phyloP scores from a whole-genome alignment of 2,329 filamentous ascomycete species.

The Exophiala oligosperma region DNA sequence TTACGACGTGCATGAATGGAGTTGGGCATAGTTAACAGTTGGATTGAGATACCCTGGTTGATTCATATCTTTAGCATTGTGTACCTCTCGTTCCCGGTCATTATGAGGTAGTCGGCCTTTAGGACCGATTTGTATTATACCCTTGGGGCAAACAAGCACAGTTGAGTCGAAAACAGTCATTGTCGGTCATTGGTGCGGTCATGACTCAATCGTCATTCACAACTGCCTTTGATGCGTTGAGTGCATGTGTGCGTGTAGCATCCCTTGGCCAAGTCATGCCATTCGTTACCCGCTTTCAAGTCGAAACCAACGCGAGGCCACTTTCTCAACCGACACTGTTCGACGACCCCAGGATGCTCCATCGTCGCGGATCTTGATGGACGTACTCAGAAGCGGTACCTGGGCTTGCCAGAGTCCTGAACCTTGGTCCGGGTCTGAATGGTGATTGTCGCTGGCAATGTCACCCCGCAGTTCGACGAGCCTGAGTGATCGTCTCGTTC shows the following conservation, averaged over 20 bases:
- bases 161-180: no score
- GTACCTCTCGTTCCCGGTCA: no score
- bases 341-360: conserved; percentile 59
- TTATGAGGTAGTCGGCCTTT: no score
- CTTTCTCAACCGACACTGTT: conserved; percentile 57
- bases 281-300: conserved; percentile 40
- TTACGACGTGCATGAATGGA: conserved; percentile 18
- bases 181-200: no score
- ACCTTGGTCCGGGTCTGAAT: conserved; percentile 33
- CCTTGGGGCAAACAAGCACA: no score
- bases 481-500: conserved; percentile 34
- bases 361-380: conserved; percentile 47
- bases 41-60: conserved; percentile 37
- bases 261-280: no score
- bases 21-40: background rate
- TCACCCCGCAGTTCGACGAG: conserved; percentile 43
- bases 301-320: conserved; percentile 67
- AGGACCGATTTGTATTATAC: no score
- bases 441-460: conserved; percentile 24
- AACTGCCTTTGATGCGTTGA: no score
- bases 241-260: no score
- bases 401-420: conserved; percentile 48
- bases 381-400: conserved; percentile 64
- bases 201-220: no score
- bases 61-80: background rate